Evolutionary conservation across 495 filamentous ascomycete species (phyloP).

Genomic region (Neurospora sp.): DNA sequence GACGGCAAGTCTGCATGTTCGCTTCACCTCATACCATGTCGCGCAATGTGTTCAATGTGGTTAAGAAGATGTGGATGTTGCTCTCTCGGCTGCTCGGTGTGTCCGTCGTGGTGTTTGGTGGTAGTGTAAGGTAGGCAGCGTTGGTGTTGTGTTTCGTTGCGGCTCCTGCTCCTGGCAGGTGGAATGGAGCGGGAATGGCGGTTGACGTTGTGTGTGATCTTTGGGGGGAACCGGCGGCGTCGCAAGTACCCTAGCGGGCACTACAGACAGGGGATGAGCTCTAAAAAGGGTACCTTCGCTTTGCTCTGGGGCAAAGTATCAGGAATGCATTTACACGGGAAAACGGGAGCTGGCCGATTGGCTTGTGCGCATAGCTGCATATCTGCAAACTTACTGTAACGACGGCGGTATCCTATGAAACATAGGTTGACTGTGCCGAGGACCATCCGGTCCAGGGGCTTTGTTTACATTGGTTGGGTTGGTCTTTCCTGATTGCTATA

Average conservation of each 20-base stretch:
- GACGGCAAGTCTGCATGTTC: background rate
- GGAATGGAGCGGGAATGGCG: background rate
- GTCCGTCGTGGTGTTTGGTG: background rate
- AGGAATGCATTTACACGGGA: background rate
- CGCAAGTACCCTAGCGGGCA: background rate
- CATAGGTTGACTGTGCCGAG: background rate
- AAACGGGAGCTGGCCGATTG: background rate
- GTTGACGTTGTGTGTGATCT: background rate
- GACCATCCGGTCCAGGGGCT: background rate
- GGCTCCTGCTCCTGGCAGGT: background rate
- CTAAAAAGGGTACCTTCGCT: background rate
- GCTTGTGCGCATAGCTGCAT: background rate
- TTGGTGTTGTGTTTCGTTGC: background rate
- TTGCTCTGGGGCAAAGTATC: background rate
- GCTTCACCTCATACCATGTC: slow-evolving; percentile 13
- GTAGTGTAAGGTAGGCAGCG: background rate
- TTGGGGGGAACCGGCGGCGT: background rate
- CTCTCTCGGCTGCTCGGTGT: background rate
- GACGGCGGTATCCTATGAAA: background rate
- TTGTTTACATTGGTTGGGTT: background rate
- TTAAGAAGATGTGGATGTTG: background rate
- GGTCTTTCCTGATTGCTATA: background rate
- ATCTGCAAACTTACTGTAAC: background rate
- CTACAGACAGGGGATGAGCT: background rate
- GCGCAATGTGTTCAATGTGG: background rate